Evolutionary conservation across 2,329 filamentous ascomycete genomes (phyloP), one percentile per base, ranked within the genome.

Genomic region (Sphaerulina musiva): DNA sequence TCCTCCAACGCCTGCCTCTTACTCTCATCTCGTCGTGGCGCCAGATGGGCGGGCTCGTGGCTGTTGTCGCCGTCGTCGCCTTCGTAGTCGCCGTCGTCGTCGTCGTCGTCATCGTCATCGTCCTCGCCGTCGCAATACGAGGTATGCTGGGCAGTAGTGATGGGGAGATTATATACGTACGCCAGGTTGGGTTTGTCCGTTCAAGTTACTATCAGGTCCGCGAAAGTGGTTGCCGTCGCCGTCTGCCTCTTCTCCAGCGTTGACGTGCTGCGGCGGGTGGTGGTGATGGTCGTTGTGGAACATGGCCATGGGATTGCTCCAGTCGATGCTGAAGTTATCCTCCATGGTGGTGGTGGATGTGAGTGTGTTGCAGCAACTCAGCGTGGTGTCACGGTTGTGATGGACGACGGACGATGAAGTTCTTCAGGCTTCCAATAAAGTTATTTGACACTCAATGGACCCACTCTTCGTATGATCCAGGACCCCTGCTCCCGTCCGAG

Each of bases 201-300:
- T 48, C 23, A 32, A 36, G 32, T 26, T 51, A 41, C 46, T 53
- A 51, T 42, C 48, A 38, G 61, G 51, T 44, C 54, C 60, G 51
- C 62, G 62, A 46, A 64, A 63, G 46, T 61, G 58, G 29, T 62
- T 53, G 11, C 58, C 55, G 48, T 60, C 55, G 29, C 62, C 63
- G 40, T 62, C 61, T 50, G 51, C 56, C 45, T 57, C 51, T 31
- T 48, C 51, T 43, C 52, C 51, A 23, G 54, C 48, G 29, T 57
- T 48, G 14, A 46, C 17, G 38, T 51, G 47, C 47, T 50, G 51
- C 9, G 34, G 53, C 26, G 44, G 45, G 17, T 55, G 26, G 5
- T 50, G 51, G 10, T 39, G 53, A n/a, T 46, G 45, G 23, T 26
- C 29, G 26, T 55, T 43, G 45, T 51, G 48, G 46, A 59, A 58